A percentile compares a stretch with the other conserved stretches of the same genome.
These are phyloP conservation scores for Rubia yunnanensis DNA, from an alignment of 257 asterid species.

Conservation along the genomic window DNA sequence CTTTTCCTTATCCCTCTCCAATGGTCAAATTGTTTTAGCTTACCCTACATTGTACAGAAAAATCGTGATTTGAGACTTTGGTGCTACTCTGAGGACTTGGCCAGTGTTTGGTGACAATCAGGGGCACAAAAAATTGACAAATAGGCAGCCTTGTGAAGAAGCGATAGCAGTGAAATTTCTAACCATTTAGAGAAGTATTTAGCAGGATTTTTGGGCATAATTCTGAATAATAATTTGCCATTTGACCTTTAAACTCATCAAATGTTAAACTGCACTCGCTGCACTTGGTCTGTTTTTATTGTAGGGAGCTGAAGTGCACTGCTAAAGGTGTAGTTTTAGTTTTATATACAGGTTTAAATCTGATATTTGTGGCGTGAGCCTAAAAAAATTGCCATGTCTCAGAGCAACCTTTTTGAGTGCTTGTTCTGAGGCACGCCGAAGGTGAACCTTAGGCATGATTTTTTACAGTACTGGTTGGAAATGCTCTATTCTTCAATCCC, in stretches of 20 bases:
- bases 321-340: no score
- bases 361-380: no score
- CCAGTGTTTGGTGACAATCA: background rate
- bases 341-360: no score
- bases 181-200: background rate
- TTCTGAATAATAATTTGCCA: background rate
- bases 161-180: background rate
- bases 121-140: background rate
- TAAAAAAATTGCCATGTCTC: no score
- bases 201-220: background rate
- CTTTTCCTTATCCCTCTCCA: background rate
- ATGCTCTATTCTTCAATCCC: background rate
- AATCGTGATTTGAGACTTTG: background rate
- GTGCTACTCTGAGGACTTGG: background rate
- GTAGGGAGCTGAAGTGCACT: no score
- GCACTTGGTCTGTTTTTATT: no score
- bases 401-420: no score
- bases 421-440: no score
- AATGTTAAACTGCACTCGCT: background rate
- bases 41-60: background rate
- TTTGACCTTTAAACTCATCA: background rate
- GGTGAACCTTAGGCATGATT: no score
- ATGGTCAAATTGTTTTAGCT: background rate
- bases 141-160: background rate
- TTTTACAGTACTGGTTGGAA: background rate